phyloP scores from a whole-genome alignment of 1,139 yeast species.

The Geotrichum histeridarum region DNA sequence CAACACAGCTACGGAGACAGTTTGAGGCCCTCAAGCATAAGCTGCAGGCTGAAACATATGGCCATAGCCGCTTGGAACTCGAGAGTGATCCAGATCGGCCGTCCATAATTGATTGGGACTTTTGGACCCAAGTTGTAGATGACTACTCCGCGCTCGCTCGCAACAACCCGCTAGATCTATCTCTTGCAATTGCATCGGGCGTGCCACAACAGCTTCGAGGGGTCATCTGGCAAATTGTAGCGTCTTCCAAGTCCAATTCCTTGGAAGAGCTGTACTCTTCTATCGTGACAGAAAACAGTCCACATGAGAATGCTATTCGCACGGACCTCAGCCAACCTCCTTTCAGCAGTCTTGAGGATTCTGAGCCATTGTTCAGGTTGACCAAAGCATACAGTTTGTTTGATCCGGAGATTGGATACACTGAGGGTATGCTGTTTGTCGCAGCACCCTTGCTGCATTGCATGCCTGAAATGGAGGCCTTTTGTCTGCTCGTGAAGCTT shows the following conservation, averaged over 20 bases:
- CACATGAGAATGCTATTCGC: constrained; percentile 70
- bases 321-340: constrained; percentile 82
- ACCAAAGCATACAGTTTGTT: constrained; percentile 78
- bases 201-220: constrained; percentile 84
- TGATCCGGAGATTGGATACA: constrained; percentile 92
- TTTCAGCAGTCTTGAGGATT: constrained; percentile 52
- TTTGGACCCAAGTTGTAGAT: constrained; percentile 78
- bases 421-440: constrained; percentile 95
- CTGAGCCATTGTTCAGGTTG: constrained; percentile 61
- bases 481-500: constrained; percentile 71
- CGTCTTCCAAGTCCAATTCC: constrained; percentile 66
- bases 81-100: constrained; percentile 35
- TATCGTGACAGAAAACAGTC: constrained; percentile 49
- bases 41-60: neutral
- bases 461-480: constrained; percentile 77
- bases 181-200: constrained; percentile 61
- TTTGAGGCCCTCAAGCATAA: constrained; percentile 43
- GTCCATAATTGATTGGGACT: constrained; percentile 44
- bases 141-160: constrained; percentile 64
- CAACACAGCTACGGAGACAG: constrained; percentile 33
- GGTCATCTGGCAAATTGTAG: constrained; percentile 83
- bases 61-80: constrained; percentile 20
- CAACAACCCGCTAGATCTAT: constrained; percentile 54
- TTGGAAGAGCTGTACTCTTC: constrained; percentile 64
- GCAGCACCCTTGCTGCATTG: constrained; percentile 79